phyloP scores from a whole-genome alignment of 129 eudicot species.

The Glebionis coronaria region DNA sequence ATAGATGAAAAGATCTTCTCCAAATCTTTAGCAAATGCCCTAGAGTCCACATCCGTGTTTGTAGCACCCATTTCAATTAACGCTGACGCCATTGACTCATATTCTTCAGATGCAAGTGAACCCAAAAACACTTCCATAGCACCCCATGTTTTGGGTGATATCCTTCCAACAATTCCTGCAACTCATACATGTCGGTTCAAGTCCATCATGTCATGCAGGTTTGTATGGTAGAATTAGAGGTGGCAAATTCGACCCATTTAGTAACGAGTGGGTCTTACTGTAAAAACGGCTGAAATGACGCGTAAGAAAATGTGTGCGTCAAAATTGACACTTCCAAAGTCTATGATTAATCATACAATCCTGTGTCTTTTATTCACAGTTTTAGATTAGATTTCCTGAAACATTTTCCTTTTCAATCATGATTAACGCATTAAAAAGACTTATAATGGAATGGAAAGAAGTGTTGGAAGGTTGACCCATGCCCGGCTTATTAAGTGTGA shows the following conservation, averaged over 20 bases:
- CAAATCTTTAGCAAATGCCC: conserved; percentile 86
- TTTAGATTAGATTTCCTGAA: background rate
- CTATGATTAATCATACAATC: too few relatives aligned
- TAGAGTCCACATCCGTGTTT: conserved; percentile 60
- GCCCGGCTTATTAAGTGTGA: background rate
- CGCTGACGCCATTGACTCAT: conserved; percentile 91
- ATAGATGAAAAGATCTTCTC: conserved; percentile 90
- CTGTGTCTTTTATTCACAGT: background rate
- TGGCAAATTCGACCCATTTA: background rate
- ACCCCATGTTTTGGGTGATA: conserved; percentile 89
- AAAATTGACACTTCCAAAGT: background rate
- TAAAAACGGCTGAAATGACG: background rate
- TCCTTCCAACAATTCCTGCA: conserved; percentile 93
- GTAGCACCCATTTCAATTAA: conserved; percentile 97
- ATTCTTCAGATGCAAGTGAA: conserved; percentile 81
- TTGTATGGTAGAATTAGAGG: conserved; percentile 4
- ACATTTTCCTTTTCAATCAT: background rate
- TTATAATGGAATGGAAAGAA: background rate
- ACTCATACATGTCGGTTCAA: conserved; percentile 20
- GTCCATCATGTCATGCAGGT: conserved; percentile 14
- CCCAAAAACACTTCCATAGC: conserved; percentile 93
- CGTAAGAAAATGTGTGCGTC: background rate
- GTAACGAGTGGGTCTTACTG: background rate
- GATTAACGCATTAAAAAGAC: background rate
- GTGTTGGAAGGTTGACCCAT: background rate